These are phyloP conservation scores for Turnera subulata DNA, from an alignment of 345 rosid genomes.

Conservation along the genomic window DNA sequence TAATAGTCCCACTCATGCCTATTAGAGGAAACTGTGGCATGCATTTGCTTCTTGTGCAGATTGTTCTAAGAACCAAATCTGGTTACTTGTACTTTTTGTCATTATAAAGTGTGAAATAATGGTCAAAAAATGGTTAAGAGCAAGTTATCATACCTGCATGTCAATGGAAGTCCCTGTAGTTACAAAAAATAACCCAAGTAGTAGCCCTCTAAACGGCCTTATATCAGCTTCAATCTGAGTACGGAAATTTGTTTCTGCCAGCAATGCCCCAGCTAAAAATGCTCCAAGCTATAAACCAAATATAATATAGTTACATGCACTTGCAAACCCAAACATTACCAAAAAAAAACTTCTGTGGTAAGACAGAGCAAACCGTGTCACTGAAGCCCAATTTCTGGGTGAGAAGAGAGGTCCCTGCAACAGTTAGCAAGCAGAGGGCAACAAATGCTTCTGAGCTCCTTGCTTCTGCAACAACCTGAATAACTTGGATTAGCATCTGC, in stretches of 20 bases:
- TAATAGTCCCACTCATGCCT: too few species aligned
- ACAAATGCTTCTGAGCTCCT: constrained; percentile 96
- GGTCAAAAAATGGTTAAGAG: too few species aligned
- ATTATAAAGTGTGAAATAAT: too few species aligned
- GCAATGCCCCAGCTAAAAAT: constrained; percentile 89
- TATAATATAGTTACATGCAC: constrained; percentile 10
- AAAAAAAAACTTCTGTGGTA: constrained; percentile 8
- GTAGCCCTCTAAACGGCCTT: constrained; percentile 94
- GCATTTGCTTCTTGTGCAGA: too few species aligned
- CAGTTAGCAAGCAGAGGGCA: constrained; percentile 90
- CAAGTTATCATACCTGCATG: constrained; percentile 52
- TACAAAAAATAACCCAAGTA: constrained; percentile 92
- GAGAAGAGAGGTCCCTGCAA: constrained; percentile 87
- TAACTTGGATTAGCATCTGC: constrained; percentile 23
- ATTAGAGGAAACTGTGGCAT: too few species aligned
- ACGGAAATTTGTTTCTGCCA: constrained; percentile 93
- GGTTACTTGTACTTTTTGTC: too few species aligned
- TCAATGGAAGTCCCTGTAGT: constrained; percentile 96
- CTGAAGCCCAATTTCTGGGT: constrained; percentile 95
- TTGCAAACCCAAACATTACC: constrained; percentile 1
- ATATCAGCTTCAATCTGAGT: constrained; percentile 99
- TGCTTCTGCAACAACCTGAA: constrained; percentile 92
- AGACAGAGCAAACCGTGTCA: constrained; percentile 60
- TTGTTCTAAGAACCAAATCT: too few species aligned
- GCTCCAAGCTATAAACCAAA: constrained; percentile 77